Conservation (phyloP, 192 early-diverging fungal species). For the Coemansia sp. region DNA sequence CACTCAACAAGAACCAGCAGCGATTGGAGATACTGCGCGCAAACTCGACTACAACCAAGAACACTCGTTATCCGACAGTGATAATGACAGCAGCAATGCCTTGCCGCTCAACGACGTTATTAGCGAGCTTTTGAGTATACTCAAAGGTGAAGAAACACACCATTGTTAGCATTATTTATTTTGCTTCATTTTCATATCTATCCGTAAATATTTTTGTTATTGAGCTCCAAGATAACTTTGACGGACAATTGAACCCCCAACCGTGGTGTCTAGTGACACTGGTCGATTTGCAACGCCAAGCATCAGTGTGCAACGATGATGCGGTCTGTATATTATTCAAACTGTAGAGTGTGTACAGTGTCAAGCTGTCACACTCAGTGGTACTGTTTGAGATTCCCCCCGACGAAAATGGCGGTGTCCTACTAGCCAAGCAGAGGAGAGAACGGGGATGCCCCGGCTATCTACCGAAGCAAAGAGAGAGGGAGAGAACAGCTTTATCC, state of each 20-base stretch:
- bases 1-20: slow-evolving; percentile 3
- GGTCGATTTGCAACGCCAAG: background rate
- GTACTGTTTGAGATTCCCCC: background rate
- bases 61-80: background rate
- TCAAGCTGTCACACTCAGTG: background rate
- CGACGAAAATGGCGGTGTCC: background rate
- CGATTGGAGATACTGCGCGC: background rate
- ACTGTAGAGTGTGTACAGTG: background rate
- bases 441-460: background rate
- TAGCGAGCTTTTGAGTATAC: slow-evolving; percentile 19
- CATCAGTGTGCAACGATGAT: background rate
- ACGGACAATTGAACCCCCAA: background rate
- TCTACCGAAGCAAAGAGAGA: background rate
- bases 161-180: slow-evolving; percentile 1
- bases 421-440: slow-evolving; percentile 1
- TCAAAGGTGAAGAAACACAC: slow-evolving; percentile 19
- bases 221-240: background rate
- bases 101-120: slow-evolving; percentile 10
- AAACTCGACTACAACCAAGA: background rate
- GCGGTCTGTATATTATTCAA: background rate
- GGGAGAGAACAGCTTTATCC: background rate
- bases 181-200: background rate
- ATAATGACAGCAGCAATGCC: background rate
- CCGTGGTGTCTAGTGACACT: background rate
- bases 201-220: slow-evolving; percentile 7